Evolutionary conservation across 2,329 filamentous ascomycete genomes (phyloP), one percentile per base, ranked within the genome.

Genomic region (Fusarium nurragi): DNA sequence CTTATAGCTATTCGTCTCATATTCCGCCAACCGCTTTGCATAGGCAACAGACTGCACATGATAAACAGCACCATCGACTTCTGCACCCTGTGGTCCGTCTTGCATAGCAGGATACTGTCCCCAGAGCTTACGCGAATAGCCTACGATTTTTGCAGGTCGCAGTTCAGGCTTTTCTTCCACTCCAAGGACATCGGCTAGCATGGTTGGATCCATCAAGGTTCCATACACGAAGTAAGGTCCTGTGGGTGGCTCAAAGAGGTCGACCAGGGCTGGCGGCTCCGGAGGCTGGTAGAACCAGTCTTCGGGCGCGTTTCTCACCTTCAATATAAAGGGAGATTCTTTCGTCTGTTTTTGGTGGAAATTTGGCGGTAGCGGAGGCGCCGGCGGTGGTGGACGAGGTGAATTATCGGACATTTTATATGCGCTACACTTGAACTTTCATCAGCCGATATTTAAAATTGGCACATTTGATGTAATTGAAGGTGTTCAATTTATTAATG

Each of bases 191-290:
- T 44, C 32, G 3, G 8, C 30, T 12, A 59, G 16, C 55, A 51
- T 51, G 7, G 2, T 22, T 18, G 43, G 53, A 4, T 58, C 32
- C 37, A 39, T 59, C 32, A 59, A 23, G 12, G 43, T 59, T 9
- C 55, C 53, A 14, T 59, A 59, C 3, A 59, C 30, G 4, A 59
- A 59, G 30, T 58, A 58, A 0, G 55, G 53, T 3, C 55, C 53
- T 18, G 5, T 34, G 0, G 43, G 53, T 5, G 13, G 18, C 11
- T 51, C 30, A 4, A 23, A n/a, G 25, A 28, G 21, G 10, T 58
- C 25, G n/a, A 2, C 16, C 2, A 12, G 43, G 0, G 6, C 12
- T 2, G 16, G 8, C n/a, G 21, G 25, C 3, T 12, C 4, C 1
- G 13, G 2, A 7, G 37, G 18, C 1, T 7, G 10, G 12, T 58